Conservation (phyloP, 306 rosid species). For the Ormosia semicastrata region DNA sequence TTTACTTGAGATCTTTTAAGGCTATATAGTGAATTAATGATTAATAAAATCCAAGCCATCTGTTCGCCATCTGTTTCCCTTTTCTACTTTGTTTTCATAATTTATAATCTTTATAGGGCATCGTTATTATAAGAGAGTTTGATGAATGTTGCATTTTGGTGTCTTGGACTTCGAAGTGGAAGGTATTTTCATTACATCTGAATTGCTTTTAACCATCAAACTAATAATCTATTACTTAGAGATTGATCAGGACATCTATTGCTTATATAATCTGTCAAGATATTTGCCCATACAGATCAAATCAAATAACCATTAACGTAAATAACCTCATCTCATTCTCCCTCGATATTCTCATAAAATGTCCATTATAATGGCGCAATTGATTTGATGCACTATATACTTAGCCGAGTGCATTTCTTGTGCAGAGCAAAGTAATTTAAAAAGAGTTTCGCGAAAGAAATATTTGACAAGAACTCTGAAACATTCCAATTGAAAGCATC, state of each 20-base stretch:
- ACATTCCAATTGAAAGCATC: conserved; percentile 16
- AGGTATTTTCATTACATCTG: neutral
- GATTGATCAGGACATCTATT: too few relatives aligned
- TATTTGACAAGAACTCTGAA: neutral
- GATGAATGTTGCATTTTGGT: neutral
- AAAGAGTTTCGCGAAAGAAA: neutral
- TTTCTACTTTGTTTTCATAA: neutral
- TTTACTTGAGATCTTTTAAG: conserved; percentile 18
- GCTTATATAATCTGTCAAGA: too few relatives aligned
- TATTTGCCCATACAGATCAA: too few relatives aligned
- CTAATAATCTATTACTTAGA: too few relatives aligned
- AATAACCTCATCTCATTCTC: too few relatives aligned
- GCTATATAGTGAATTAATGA: conserved; percentile 9
- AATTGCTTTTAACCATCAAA: neutral
- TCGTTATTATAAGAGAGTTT: neutral
- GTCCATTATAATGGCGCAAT: neutral
- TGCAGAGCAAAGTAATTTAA: neutral
- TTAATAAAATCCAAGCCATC: conserved; percentile 8
- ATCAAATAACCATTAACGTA: too few relatives aligned
- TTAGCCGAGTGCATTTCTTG: neutral
- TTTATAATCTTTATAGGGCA: neutral
- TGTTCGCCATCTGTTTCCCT: neutral
- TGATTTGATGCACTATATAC: neutral
- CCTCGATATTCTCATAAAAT: neutral
- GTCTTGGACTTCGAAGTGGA: neutral